Base-by-base conservation (phyloP, 2,329 filamentous ascomycete species). In the Hypoxylon sp. region DNA sequence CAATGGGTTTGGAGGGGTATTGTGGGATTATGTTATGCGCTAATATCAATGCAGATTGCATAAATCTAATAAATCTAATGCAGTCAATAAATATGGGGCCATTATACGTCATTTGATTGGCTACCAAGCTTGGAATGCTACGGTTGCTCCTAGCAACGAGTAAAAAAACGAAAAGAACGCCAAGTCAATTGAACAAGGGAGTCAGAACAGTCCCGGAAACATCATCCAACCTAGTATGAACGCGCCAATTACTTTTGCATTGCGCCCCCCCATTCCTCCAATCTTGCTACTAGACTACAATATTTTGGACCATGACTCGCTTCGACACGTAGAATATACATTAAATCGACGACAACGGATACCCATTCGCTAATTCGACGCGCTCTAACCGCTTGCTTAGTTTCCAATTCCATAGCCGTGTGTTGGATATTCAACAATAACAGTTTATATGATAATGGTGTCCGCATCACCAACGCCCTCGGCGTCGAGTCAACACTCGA, bases 401-500 rank as follows among this genome's bases (percentile, higher is more conserved):
- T 65, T 64, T 70, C 43, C 13, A 56, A 43, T 56, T 62, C 63
- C 57, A 69, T 56, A 68, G 48, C 50, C 49, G 53, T 43, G 62
- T 57, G 23, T 55, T 21, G 57, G 57, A 63, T 25, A 68, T 63
- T 64, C 61, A 69, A 58, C 38, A 58, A 46, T 21, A 10, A 51
- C 46, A 49, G 43, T 53, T 49, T 52, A 65, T 32, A 61, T 30
- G 9, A 32, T n/a, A 32, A 77, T 78, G 77, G 68, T 74, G 50
- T 69, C 75, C 28, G 71, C 72, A 58, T 75, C 71, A 28, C 70
- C 75, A 70, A 88, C 87, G 4, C 86, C 88, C 36, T 80, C 85
- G 74, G 84, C 82, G 71, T 80, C 82, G 21, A 82, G 79, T 71
- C 80, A 83, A 73, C 83, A 82, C 73, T 82, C 79, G 58, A 81